These are phyloP conservation scores for Coemansia sp. DNA, from an alignment of 371 early-diverging fungal species.

Conservation along the genomic window DNA sequence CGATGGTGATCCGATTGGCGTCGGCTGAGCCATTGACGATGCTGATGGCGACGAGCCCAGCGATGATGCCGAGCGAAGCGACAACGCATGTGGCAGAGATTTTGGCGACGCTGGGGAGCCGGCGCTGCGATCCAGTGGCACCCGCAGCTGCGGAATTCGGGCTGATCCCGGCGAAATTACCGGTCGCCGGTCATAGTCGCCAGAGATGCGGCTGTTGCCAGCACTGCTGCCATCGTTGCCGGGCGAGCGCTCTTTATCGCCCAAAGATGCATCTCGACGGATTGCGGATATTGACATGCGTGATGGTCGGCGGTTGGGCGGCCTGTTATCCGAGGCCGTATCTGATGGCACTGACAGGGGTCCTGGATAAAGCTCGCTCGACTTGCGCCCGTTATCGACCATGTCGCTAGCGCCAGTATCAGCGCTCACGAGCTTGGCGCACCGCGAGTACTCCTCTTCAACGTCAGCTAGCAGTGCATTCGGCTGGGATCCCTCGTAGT, in stretches of 20 bases:
- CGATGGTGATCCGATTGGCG: constrained; percentile 30
- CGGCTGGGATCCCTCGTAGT: constrained; percentile 9
- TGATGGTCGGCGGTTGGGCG: constrained; percentile 2
- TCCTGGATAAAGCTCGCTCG: background rate
- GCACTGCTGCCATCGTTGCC: background rate
- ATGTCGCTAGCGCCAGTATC: background rate
- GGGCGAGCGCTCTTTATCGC: constrained; percentile 1
- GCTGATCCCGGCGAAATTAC: constrained; percentile 6
- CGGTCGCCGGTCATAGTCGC: constrained; percentile 5
- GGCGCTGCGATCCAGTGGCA: constrained; percentile 15
- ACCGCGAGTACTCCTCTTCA: constrained; percentile 25
- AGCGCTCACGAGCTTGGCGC: background rate
- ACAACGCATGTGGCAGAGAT: constrained; percentile 32
- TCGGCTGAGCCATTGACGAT: constrained; percentile 17
- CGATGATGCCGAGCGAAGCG: constrained; percentile 29
- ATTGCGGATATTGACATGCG: constrained; percentile 6
- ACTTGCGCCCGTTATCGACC: background rate
- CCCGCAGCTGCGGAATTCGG: constrained; percentile 17
- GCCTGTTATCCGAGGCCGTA: background rate
- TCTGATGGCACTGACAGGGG: constrained; percentile 13
- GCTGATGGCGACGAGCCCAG: constrained; percentile 34
- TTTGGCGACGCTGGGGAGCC: constrained; percentile 25
- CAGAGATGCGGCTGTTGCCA: constrained; percentile 1
- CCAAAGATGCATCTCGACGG: background rate
- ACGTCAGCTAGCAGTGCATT: constrained; percentile 10